Evolutionary conservation across 2,329 filamentous ascomycete genomes (phyloP), one percentile per base, ranked within the genome.

Genomic region (Colletotrichum camelliae): DNA sequence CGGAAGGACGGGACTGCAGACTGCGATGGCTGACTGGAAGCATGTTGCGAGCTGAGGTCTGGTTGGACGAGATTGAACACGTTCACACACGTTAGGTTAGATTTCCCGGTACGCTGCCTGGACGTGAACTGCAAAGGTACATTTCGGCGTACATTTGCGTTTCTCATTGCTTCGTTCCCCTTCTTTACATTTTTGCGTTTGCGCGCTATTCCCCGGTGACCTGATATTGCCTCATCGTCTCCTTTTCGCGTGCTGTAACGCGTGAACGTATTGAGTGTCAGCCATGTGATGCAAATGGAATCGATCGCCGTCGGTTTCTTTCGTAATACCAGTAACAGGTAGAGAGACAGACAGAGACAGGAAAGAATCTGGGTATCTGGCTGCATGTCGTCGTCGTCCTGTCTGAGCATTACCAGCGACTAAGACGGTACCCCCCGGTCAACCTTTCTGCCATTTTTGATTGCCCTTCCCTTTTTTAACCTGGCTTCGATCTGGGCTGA

Each of bases 381-480:
- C 43, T 73, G 43, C 69, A 39, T 73, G 16, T 35, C 18, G 29
- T 73, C 55, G 62, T 73, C 55, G 62, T 60, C 43, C 62, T 39
- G 48, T 66, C 58, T 69, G 74, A 65, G 74, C 55, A 37, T 73
- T 65, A 52, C 43, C 48, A 60, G 74, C 73, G 39, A 68, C 70
- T 69, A 65, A 74, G 74, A 76, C 70, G 57, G 65, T 64, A 27
- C 64, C 62, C 72, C 67, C 69, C 27, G 73, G 68, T 48, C 74
- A 66, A 73, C 75, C 60, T 67, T 69, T 76, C 33, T 65, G 18
- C 39, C 60, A 21, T 52, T 21, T 65, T 72, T 72, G 68, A 70
- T 75, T 75, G 57, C 72, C 58, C 52, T 75, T 58, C 72, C 72
- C 60, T 66, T 62, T 68, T 73, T 52, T 64, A 21, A 68, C 64